Conservation (phyloP, 441 rosid species). For the Kokia cookei region DNA sequence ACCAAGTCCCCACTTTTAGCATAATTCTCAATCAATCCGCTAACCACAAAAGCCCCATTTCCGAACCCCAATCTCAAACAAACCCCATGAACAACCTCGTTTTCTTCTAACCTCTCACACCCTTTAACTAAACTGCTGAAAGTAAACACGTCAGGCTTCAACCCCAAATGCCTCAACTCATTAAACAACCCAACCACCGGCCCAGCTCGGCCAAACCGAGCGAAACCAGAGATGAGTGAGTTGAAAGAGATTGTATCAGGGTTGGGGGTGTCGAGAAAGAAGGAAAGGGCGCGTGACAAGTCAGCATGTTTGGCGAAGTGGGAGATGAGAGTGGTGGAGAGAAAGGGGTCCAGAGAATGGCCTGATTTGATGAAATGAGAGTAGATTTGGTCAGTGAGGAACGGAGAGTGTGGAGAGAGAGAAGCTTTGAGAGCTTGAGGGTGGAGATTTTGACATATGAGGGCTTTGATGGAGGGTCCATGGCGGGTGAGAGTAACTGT, state of each 20-base stretch:
- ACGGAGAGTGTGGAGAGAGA: slow-evolving; percentile 11
- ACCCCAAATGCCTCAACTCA: slow-evolving; percentile 23
- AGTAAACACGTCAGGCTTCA: slow-evolving; percentile 31
- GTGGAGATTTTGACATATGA: slow-evolving; percentile 13
- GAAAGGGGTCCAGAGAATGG: slow-evolving; percentile 21
- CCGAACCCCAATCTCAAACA: slow-evolving; percentile 28
- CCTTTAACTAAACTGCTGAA: slow-evolving; percentile 31
- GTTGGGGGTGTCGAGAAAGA: slow-evolving; percentile 26
- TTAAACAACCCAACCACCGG: slow-evolving; percentile 18
- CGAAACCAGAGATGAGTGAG: slow-evolving; percentile 32
- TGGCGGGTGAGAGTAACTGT: background rate
- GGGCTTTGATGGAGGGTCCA: slow-evolving; percentile 8
- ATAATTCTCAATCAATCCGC: slow-evolving; percentile 39
- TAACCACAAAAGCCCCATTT: slow-evolving; percentile 22
- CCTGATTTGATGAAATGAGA: slow-evolving; percentile 29
- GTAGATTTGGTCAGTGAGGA: slow-evolving; percentile 30
- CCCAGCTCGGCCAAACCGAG: slow-evolving; percentile 11
- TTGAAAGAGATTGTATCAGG: slow-evolving; percentile 30
- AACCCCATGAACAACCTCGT: slow-evolving; percentile 26
- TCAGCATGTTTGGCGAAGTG: slow-evolving; percentile 21
- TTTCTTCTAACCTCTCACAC: slow-evolving; percentile 15
- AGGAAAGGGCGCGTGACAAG: slow-evolving; percentile 18
- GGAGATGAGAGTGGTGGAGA: slow-evolving; percentile 30
- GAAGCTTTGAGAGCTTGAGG: slow-evolving; percentile 25
- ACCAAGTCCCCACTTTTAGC: slow-evolving; percentile 20